phyloP scores from a whole-genome alignment of 495 filamentous ascomycete genomes.

The Podospora appendiculata region DNA sequence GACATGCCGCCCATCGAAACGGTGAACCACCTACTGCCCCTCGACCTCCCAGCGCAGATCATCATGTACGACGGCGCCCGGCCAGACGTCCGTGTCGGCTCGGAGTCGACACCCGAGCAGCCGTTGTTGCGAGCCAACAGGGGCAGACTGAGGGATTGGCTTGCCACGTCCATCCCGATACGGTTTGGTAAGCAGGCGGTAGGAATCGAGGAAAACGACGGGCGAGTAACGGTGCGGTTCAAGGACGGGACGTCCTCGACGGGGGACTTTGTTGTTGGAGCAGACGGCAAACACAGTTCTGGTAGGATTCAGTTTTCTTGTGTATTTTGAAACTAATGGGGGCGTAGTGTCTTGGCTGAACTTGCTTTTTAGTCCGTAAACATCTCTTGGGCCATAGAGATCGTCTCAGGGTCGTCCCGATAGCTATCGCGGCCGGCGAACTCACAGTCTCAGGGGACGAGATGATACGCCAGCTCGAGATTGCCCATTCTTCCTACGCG shows the following conservation, averaged over 20 bases:
- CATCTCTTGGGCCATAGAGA: too few relatives aligned
- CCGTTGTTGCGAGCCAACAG: conserved; percentile 22
- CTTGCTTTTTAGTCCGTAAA: too few relatives aligned
- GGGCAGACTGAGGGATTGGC: conserved; percentile 14
- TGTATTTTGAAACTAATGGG: too few relatives aligned
- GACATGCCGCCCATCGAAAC: conserved; percentile 20
- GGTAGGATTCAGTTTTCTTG: too few relatives aligned
- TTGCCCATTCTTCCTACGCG: conserved; percentile 16
- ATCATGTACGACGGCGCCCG: conserved; percentile 11
- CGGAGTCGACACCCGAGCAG: conserved; percentile 12
- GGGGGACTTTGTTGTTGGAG: too few relatives aligned
- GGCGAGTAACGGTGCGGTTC: too few relatives aligned
- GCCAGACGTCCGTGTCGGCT: conserved; percentile 13
- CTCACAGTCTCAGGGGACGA: conserved; percentile 17
- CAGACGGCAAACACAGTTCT: too few relatives aligned
- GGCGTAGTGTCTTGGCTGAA: too few relatives aligned
- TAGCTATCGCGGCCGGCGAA: too few relatives aligned
- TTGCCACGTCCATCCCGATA: conserved; percentile 17
- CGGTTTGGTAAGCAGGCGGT: conserved; percentile 22
- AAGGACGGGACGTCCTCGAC: too few relatives aligned
- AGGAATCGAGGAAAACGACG: too few relatives aligned
- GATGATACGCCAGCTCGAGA: conserved; percentile 18
- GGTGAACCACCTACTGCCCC: conserved; percentile 17
- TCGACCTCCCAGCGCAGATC: conserved; percentile 16
- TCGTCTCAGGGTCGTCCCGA: too few relatives aligned